Evolutionary conservation across 805 yeast species (phyloP).

Genomic region (Wickerhamiella vanderwaltii): DNA sequence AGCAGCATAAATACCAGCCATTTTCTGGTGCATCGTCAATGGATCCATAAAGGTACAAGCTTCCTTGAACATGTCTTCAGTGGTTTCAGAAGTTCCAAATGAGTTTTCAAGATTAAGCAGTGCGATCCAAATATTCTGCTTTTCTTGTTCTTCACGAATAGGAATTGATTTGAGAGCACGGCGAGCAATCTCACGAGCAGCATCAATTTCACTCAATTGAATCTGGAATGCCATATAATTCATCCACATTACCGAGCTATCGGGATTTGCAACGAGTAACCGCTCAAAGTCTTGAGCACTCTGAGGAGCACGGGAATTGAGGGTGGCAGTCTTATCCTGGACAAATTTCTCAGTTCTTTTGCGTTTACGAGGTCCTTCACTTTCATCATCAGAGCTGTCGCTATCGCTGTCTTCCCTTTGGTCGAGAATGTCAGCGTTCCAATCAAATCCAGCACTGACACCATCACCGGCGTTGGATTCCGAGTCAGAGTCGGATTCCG

Average conservation of each 20-base stretch:
- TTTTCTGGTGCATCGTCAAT: conserved; percentile 62
- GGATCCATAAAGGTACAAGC: conserved; percentile 90
- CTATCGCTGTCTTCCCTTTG: conserved; percentile 34
- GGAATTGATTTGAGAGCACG: conserved; percentile 85
- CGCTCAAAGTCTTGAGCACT: conserved; percentile 88
- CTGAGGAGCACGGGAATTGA: conserved; percentile 78
- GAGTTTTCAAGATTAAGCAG: conserved; percentile 84
- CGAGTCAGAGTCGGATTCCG: conserved; percentile 20
- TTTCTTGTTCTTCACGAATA: conserved; percentile 85
- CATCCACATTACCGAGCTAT: conserved; percentile 92
- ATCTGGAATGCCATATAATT: conserved; percentile 96
- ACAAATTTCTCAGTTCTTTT: conserved; percentile 39
- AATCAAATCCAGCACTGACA: conserved; percentile 78
- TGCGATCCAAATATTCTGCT: conserved; percentile 92
- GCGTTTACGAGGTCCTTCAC: conserved; percentile 28
- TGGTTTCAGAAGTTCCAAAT: conserved; percentile 75
- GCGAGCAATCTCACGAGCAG: conserved; percentile 85
- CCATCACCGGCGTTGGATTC: conserved; percentile 32
- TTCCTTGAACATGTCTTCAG: conserved; percentile 69
- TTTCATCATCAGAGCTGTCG: conserved; percentile 28
- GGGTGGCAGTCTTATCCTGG: conserved; percentile 76
- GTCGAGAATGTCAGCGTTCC: conserved; percentile 74
- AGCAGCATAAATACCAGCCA: conserved; percentile 60
- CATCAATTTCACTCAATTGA: conserved; percentile 85
- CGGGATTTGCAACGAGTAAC: conserved; percentile 79